Base-by-base conservation (phyloP, 2,329 filamentous ascomycete genomes). In the Sphaerulina vaccinii region DNA sequence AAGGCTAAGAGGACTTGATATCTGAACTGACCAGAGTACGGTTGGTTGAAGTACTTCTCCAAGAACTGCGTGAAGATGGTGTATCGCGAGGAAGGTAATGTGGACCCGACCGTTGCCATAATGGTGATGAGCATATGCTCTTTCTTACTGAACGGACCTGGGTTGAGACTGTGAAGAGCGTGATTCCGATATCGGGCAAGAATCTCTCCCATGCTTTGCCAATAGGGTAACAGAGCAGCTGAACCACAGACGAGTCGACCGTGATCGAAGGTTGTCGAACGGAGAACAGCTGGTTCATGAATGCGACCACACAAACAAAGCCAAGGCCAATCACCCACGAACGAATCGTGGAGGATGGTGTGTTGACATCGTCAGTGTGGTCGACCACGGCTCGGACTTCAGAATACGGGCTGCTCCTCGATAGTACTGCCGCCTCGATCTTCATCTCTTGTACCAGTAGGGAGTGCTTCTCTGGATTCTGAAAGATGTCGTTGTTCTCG, bases 101-200 rank as follows among this genome's bases (percentile, higher is more conserved):
- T 45, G 16, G 8, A 39, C 10, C 44, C 42, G 62, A 82, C 81
- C 65, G 82, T 83, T 2, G 81, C 82, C 81, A 85, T 84, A 64
- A 81, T 79, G 18, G 82, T 80, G 59, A 83, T 81, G 35, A 83
- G 70, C 46, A 81, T 79, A 61, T 83, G 80, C 62, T 84, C 81
- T 69, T 83, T 84, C 66, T 76, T 77, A 67, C 81, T 83, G 69
- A 83, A 84, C 18, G 74, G 77, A n/a, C 80, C 80, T 0, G 80
- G 67, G 74, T 76, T 76, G 23, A 83, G 69, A 58, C 81, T 82
- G 65, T 80, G 80, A 75, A 76, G 8, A 81, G 51, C 32, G 73
- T 78, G 70, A 74, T 78, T 47, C 74, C 71, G 51, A 73, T 74
- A 54, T 80, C 74, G 9, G 80, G 80, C 67, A 83, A 76, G 56